These are phyloP conservation scores for Erigeron canadensis DNA, from an alignment of 129 eudicot genomes.

Conservation along the genomic window DNA sequence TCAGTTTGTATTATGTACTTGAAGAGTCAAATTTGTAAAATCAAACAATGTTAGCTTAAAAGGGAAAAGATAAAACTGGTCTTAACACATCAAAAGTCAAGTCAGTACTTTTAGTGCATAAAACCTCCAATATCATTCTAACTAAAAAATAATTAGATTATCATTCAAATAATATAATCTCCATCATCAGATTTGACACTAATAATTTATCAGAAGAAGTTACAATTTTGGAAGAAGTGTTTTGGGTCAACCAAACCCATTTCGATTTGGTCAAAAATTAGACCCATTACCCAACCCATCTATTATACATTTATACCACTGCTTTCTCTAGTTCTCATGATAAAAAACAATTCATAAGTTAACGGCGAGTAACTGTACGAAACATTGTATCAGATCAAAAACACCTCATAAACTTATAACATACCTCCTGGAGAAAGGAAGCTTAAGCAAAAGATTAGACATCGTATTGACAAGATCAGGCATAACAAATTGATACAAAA, in stretches of 20 bases:
- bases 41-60: background rate
- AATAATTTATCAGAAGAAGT: background rate
- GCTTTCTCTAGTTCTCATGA: background rate
- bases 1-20: too few relatives aligned
- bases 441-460: slow-evolving; percentile 74
- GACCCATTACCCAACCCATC: background rate
- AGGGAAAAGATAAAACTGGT: background rate
- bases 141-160: background rate
- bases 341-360: background rate
- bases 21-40: too few relatives aligned
- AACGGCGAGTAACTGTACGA: background rate
- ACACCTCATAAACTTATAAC: background rate
- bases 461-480: slow-evolving; percentile 80
- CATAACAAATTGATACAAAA: slow-evolving; percentile 65
- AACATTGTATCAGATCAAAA: background rate
- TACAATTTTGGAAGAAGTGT: background rate
- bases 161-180: background rate
- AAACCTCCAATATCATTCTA: background rate
- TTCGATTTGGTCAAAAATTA: background rate
- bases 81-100: background rate
- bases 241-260: background rate
- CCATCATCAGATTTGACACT: background rate
- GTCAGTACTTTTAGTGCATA: background rate
- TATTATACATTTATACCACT: background rate
- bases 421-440: slow-evolving; percentile 92